phyloP scores from a whole-genome alignment of 345 rosid genomes.

The Trapa incisa region DNA sequence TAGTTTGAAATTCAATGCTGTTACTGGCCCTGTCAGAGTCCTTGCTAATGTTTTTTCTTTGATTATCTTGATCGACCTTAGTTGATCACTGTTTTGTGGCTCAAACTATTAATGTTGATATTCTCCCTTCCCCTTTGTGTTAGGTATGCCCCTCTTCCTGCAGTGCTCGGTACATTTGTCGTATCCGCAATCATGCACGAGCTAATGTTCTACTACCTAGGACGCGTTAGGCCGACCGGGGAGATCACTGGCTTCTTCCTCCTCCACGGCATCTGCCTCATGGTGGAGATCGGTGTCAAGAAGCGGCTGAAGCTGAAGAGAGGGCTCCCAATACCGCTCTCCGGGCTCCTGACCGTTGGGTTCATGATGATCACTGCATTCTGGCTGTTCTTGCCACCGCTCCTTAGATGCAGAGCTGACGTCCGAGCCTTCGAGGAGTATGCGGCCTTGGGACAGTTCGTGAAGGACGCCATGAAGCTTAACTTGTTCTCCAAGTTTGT shows the following conservation, averaged over 20 bases:
- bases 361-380: conserved; percentile 18
- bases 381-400: conserved; percentile 28
- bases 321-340: conserved; percentile 32
- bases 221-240: conserved; percentile 17
- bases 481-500: no score
- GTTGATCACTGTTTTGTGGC: no score
- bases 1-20: no score
- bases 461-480: conserved; percentile 4
- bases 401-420: conserved; percentile 18
- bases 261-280: conserved; percentile 18
- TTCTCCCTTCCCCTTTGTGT: not conserved
- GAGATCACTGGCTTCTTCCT: conserved; percentile 20
- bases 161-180: conserved; percentile 16
- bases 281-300: conserved; percentile 14
- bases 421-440: conserved; percentile 25
- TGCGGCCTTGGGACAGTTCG: conserved; percentile 19
- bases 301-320: conserved; percentile 34
- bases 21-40: no score
- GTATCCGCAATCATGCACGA: conserved; percentile 23
- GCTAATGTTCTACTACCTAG: conserved; percentile 20
- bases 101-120: not conserved
- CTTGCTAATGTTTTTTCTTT: no score
- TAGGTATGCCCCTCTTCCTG: conserved; percentile 18
- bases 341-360: conserved; percentile 17
- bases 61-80: no score